Evolutionary conservation across 164 flowering plant genomes (phyloP).

Genomic region (Magnolia changhungtana): DNA sequence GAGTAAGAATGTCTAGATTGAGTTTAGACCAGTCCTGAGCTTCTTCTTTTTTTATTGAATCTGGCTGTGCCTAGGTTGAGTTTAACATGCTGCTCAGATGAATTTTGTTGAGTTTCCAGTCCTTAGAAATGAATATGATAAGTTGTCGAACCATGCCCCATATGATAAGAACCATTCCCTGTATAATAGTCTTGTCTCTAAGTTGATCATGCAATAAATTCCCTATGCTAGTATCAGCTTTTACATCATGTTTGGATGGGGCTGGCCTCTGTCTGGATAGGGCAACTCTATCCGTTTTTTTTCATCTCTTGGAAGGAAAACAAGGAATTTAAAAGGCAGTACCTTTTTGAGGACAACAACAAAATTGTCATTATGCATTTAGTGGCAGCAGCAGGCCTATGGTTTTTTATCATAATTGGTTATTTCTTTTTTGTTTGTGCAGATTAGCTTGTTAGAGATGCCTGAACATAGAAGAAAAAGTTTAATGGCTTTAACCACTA

Average conservation of each 20-base stretch:
- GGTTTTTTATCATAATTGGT: neutral
- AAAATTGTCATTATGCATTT: neutral
- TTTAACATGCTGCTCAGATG: neutral
- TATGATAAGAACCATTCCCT: neutral
- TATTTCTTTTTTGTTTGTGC: constrained; percentile 20
- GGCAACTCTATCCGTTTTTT: neutral
- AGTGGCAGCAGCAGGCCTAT: neutral
- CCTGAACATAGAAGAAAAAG: constrained; percentile 68
- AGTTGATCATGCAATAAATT: neutral
- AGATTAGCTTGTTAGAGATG: constrained; percentile 88
- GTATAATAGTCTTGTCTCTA: neutral
- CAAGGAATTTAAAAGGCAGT: neutral
- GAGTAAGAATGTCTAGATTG: too few species aligned
- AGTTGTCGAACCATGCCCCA: neutral
- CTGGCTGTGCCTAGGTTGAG: neutral
- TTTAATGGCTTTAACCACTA: constrained; percentile 54
- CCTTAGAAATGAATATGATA: too few species aligned
- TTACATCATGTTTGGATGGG: neutral
- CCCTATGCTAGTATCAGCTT: neutral
- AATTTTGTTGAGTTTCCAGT: neutral
- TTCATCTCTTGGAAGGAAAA: neutral
- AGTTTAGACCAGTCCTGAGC: neutral
- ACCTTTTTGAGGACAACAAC: neutral
- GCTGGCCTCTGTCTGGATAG: neutral
- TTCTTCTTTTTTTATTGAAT: neutral